Base-by-base conservation (phyloP, 2,329 filamentous ascomycete genomes). In the Neofusicoccum laricinum region DNA sequence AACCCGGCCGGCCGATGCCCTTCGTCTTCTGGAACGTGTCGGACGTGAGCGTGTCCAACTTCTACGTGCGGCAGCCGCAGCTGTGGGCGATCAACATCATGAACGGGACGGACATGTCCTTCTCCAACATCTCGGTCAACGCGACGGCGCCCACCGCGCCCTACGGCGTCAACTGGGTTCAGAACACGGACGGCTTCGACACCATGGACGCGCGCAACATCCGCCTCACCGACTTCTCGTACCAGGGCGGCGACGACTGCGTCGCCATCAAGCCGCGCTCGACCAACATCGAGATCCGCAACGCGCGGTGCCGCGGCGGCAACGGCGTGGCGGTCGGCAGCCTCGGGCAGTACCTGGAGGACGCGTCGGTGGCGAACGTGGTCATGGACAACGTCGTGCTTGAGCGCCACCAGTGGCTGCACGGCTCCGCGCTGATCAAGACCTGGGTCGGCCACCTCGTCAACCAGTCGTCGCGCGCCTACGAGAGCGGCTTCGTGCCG, bases 251-350 rank as follows among this genome's bases (percentile, higher is more conserved):
- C 69, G 88, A 83, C 71, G 77, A 84, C 64, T 92, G 89, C 74
- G 82, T 87, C 30, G 83, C 84, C 45, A 80, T 82, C 66, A 91
- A 90, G 75, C 80, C 83, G 46, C 81, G 89, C 75, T 87, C 86
- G 64, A 82, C 86, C 74, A 86, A 88, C 69, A 81, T 84, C 66
- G 75, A 78, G 40, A 74, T 82, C 63, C 80, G 84, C 63, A 88
- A 85, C 71, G 68, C 80, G 4, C 79, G 77, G 65, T 91, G 86
- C 63, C 77, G 79, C 51, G 81, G 81, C 12, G 84, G 84, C 2
- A 86, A 86, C 65, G 79, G 79, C 59, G 79, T 79, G 32, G 83
- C 84, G 4, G 79, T 80, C 43, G 84, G 84, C 1, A 81, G 78
- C 66, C 74, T 86, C 1, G 84, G 84, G 2, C 84, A 86, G 68